Evolutionary conservation across 179 eudicot species (phyloP).

Genomic region (Gypsophila paniculata): DNA sequence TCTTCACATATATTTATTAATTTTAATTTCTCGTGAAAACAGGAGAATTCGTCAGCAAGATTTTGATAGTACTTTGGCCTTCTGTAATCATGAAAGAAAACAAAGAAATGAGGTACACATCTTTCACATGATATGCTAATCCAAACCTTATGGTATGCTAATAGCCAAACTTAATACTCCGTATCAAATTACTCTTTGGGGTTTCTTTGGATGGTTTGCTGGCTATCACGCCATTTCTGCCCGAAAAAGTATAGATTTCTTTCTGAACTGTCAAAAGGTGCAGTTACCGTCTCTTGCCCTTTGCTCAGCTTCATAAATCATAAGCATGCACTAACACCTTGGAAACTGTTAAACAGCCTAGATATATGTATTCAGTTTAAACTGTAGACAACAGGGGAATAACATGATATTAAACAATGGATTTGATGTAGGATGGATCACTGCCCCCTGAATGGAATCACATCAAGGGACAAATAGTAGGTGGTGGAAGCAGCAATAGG

Average conservation of each 20-base stretch:
- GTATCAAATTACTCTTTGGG: background rate
- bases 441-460: constrained; percentile 60
- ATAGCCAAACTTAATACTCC: background rate
- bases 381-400: background rate
- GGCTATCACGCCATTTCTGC: background rate
- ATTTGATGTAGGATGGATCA: constrained; percentile 50
- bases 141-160: background rate
- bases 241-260: background rate
- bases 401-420: constrained; percentile 1
- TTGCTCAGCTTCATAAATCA: background rate
- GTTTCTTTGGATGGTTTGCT: constrained; percentile 4
- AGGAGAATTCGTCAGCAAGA: constrained; percentile 91
- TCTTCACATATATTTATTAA: background rate
- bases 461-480: constrained; percentile 50
- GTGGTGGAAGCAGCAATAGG: constrained; percentile 55
- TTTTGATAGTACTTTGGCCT: constrained; percentile 86
- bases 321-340: background rate
- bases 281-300: constrained; percentile 1
- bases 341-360: background rate
- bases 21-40: constrained; percentile 18
- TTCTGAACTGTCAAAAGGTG: background rate
- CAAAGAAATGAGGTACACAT: constrained; percentile 82
- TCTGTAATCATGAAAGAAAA: constrained; percentile 74
- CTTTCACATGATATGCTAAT: background rate
- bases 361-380: background rate